Evolutionary conservation across 305 asterid genomes (phyloP).

Genomic region (Ajuga reptans): DNA sequence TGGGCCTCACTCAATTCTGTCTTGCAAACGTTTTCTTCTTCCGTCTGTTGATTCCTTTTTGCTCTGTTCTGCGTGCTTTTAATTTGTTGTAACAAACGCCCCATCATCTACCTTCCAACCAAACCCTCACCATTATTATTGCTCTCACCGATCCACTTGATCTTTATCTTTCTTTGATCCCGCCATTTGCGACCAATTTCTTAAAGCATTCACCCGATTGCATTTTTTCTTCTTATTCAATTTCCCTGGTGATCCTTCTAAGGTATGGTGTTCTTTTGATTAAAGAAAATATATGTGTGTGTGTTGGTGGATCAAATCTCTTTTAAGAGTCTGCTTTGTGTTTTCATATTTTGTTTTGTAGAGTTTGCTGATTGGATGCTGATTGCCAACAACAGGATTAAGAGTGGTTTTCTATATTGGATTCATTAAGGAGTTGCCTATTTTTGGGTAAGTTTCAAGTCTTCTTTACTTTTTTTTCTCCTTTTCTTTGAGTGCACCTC

Average conservation of each 20-base stretch:
- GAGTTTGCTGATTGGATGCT: conserved; percentile 15
- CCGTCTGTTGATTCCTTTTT: conserved; percentile 24
- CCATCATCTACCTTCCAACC: conserved; percentile 45
- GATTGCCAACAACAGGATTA: conserved; percentile 20
- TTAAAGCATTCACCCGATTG: conserved; percentile 11
- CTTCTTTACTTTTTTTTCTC: neutral
- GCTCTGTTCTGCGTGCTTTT: conserved; percentile 31
- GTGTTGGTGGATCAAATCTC: neutral
- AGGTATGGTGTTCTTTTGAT: conserved; percentile 20
- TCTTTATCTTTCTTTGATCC: conserved; percentile 18
- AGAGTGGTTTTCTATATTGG: conserved; percentile 14
- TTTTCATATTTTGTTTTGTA: neutral
- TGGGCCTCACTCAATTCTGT: conserved; percentile 32
- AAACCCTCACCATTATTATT: conserved; percentile 29
- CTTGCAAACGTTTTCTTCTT: conserved; percentile 27
- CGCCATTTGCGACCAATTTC: conserved; percentile 12
- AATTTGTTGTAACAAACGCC: conserved; percentile 42
- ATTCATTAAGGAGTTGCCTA: neutral
- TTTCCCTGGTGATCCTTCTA: conserved; percentile 22
- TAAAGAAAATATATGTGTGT: neutral
- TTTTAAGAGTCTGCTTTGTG: neutral
- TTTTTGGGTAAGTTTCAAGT: conserved; percentile 19
- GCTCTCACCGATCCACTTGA: conserved; percentile 26
- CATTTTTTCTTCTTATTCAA: neutral
- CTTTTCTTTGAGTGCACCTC: conserved; percentile 1